Conservation (phyloP, 805 yeast species). For the Myxozyma monticola region DNA sequence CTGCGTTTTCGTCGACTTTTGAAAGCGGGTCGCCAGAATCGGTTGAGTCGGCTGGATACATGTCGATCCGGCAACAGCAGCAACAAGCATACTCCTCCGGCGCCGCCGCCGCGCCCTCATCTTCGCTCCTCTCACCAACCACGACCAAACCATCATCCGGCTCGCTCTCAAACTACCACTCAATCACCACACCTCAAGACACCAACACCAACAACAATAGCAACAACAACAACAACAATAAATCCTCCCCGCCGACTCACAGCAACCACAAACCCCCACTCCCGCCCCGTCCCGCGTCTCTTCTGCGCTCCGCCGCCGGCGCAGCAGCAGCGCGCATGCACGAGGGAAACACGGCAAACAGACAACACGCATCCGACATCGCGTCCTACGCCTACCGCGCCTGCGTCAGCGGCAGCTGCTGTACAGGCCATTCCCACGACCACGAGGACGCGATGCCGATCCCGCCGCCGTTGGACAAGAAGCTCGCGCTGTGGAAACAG, state of each 20-base stretch:
- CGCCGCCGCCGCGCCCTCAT: background rate
- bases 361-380: constrained; percentile 13
- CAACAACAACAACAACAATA: background rate
- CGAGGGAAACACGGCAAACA: background rate
- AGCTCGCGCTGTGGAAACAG: constrained; percentile 56
- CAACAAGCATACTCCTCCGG: background rate
- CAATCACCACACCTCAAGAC: too few relatives aligned
- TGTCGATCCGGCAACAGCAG: constrained; percentile 5
- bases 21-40: constrained; percentile 19
- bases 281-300: constrained; percentile 18
- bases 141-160: background rate
- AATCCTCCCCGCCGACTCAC: background rate
- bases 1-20: constrained; percentile 25
- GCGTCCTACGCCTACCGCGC: constrained; percentile 25
- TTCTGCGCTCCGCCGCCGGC: constrained; percentile 9
- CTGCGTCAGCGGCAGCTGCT: constrained; percentile 20
- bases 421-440: background rate
- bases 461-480: constrained; percentile 45
- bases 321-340: constrained; percentile 5
- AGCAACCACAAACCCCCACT: constrained; percentile 11
- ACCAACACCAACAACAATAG: background rate
- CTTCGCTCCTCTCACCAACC: background rate
- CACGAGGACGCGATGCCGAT: background rate
- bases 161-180: background rate
- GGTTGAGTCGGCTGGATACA: constrained; percentile 6